Evolutionary conservation across 2,329 filamentous ascomycete species (phyloP).

Genomic region (Botrytis paeoniae): DNA sequence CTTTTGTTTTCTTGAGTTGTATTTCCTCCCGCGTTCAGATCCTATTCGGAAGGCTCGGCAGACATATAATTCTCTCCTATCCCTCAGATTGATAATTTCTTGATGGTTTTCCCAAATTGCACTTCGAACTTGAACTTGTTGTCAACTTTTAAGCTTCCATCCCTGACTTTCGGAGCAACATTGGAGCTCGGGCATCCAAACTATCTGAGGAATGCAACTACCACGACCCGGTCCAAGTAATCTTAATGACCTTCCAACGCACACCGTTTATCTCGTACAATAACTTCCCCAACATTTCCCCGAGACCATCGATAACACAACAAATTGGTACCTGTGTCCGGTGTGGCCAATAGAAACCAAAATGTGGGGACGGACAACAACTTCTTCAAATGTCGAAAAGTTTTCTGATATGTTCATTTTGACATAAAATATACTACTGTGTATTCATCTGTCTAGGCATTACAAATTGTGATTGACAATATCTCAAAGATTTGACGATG

Average conservation of each 20-base stretch:
- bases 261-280: constrained; percentile 10
- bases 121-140: neutral
- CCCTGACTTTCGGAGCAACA: neutral
- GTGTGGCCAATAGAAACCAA: neutral
- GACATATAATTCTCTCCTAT: neutral
- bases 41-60: neutral
- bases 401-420: neutral
- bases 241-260: neutral
- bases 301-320: constrained; percentile 5
- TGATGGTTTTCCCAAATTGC: neutral
- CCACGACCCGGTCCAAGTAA: constrained; percentile 3
- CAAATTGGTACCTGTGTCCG: neutral
- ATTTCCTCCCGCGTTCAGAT: neutral
- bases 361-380: neutral
- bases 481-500: neutral
- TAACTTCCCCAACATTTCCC: constrained; percentile 9
- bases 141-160: neutral
- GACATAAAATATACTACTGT: neutral
- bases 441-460: neutral
- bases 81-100: neutral
- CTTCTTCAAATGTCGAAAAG: neutral
- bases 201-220: neutral
- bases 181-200: constrained; percentile 1
- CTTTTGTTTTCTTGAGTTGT: neutral
- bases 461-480: neutral